Conservation (phyloP, 2,329 filamentous ascomycete species). For the Gremmenia infestans region DNA sequence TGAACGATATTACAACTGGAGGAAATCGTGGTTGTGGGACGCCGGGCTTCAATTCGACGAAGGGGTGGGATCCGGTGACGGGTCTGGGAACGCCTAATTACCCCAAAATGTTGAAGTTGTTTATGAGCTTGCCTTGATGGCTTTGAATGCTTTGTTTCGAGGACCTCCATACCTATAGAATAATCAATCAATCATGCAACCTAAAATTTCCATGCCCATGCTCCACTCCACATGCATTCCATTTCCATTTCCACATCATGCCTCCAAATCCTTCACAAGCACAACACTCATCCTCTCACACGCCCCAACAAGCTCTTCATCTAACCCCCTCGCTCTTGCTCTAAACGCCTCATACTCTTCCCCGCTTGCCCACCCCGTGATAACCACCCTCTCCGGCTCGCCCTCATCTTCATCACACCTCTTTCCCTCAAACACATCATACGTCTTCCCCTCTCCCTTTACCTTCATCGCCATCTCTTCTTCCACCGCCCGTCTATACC, state of each 20-base stretch:
- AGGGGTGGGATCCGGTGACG: conserved; percentile 34
- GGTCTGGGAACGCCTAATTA: conserved; percentile 32
- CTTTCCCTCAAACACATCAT: not conserved
- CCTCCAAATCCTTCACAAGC: not conserved
- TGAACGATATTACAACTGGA: conserved; percentile 32
- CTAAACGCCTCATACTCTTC: not conserved
- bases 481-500: not conserved
- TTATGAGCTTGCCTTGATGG: conserved; percentile 24
- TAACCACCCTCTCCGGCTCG: not conserved
- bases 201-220: not conserved
- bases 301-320: not conserved
- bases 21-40: conserved; percentile 31
- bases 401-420: not conserved
- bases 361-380: not conserved
- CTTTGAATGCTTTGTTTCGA: not conserved
- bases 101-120: conserved; percentile 22
- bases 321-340: not conserved
- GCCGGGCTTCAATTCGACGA: conserved; percentile 27
- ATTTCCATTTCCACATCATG: not conserved
- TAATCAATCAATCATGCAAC: not conserved
- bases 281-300: not conserved
- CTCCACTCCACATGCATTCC: too few species aligned
- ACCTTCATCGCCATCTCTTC: not conserved
- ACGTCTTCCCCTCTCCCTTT: not conserved
- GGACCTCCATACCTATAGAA: too few species aligned